Evolutionary conservation across 805 yeast species (phyloP).

Genomic region (Lipomyces chichibuensis): DNA sequence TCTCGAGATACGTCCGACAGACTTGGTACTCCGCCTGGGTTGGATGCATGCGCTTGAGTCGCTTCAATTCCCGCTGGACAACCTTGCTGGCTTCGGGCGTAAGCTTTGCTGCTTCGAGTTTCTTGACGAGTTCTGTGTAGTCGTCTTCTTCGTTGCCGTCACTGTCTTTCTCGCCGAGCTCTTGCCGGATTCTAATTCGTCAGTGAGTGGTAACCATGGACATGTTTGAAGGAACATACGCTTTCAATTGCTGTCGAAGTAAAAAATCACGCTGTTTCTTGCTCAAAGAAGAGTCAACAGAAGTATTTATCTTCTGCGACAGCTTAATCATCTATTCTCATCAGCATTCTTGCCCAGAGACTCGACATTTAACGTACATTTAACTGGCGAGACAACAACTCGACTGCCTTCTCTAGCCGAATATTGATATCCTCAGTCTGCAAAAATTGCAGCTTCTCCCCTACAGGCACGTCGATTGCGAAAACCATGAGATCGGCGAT

Average conservation of each 20-base stretch:
- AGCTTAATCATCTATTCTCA: conserved; percentile 25
- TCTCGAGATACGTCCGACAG: conserved; percentile 48
- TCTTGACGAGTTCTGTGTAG: conserved; percentile 39
- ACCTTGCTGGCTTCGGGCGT: conserved; percentile 41
- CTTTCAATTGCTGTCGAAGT: conserved; percentile 36
- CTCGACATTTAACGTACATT: conserved; percentile 6
- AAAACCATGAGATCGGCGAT: conserved; percentile 46
- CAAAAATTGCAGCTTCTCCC: conserved; percentile 41
- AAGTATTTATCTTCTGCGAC: conserved; percentile 36
- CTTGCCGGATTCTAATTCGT: conserved; percentile 35
- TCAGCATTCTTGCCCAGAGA: not conserved
- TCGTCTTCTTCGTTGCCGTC: conserved; percentile 44
- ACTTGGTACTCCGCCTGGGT: conserved; percentile 51
- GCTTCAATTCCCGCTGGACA: conserved; percentile 46
- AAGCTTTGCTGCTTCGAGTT: conserved; percentile 35
- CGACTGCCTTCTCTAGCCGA: conserved; percentile 37
- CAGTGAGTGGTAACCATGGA: not conserved
- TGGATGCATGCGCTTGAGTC: conserved; percentile 47
- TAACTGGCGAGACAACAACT: conserved; percentile 24
- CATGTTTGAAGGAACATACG: conserved; percentile 14
- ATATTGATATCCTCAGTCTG: conserved; percentile 38
- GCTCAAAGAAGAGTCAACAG: conserved; percentile 35
- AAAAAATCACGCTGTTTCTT: conserved; percentile 41
- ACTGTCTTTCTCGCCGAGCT: conserved; percentile 38
- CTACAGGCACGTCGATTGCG: conserved; percentile 43